These are phyloP conservation scores for Daucus carota DNA, from an alignment of 129 eudicot species.

Conservation along the genomic window DH1_v3.0 NC_030381.2:41225001-41225500, in stretches of 20 bases:
- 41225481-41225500: slow-evolving; percentile 37
- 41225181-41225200: slow-evolving; percentile 41
- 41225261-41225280: slow-evolving; percentile 21
- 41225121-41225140: slow-evolving; percentile 76
- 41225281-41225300: slow-evolving; percentile 43
- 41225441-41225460: slow-evolving; percentile 74
- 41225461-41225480: slow-evolving; percentile 42
- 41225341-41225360: slow-evolving; percentile 80
- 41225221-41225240: slow-evolving; percentile 69
- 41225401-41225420: slow-evolving; percentile 57
- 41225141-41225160: slow-evolving; percentile 44
- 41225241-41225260: slow-evolving; percentile 56
- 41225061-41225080: slow-evolving; percentile 51
- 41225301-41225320: slow-evolving; percentile 36
- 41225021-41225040: slow-evolving; percentile 53
- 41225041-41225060: slow-evolving; percentile 52
- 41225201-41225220: slow-evolving; percentile 49
- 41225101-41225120: slow-evolving; percentile 59
- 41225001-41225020: slow-evolving; percentile 51
- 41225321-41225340: slow-evolving; percentile 74
- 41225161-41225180: slow-evolving; percentile 47
- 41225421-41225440: slow-evolving; percentile 44
- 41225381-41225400: slow-evolving; percentile 59
- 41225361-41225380: slow-evolving; percentile 38
- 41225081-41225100: slow-evolving; percentile 50